phyloP scores from a whole-genome alignment of 768 basidiomycete species.

The Serendipita indica region DNA sequence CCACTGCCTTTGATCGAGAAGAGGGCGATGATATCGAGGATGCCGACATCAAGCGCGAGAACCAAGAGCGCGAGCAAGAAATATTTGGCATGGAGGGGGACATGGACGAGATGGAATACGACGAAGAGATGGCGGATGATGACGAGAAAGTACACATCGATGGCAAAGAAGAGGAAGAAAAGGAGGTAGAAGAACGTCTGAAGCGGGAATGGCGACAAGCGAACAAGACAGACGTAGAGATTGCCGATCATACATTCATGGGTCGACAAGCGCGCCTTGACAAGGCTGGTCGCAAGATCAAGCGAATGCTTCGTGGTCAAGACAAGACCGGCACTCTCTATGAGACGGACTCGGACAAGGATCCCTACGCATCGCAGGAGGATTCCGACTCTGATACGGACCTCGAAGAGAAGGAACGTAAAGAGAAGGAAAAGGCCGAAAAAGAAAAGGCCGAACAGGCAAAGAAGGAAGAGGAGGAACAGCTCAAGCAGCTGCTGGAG shows the following conservation, averaged over 20 bases:
- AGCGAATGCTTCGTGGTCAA: conserved; percentile 3
- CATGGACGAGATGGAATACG: conserved; percentile 10
- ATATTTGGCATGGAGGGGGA: conserved; percentile 11
- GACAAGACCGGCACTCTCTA: not conserved
- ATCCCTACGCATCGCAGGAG: conserved; percentile 2
- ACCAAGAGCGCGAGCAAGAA: conserved; percentile 12
- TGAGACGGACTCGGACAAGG: not conserved
- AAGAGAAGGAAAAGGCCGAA: conserved; percentile 37
- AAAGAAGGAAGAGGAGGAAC: conserved; percentile 39
- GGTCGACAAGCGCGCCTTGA: not conserved
- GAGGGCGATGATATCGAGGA: conserved; percentile 5
- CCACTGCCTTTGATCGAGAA: not conserved
- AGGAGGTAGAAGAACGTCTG: conserved; percentile 47
- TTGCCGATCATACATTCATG: not conserved
- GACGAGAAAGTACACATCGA: conserved; percentile 12
- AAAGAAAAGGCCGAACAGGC: conserved; percentile 32
- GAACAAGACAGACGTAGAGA: conserved; percentile 35
- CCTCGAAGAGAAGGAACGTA: conserved; percentile 32
- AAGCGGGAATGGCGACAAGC: conserved; percentile 70
- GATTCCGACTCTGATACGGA: conserved; percentile 6
- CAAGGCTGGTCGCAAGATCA: not conserved
- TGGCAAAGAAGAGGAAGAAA: conserved; percentile 13
- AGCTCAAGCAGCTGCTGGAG: conserved; percentile 43
- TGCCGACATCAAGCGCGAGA: conserved; percentile 12
- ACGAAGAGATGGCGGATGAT: conserved; percentile 13